Evolutionary conservation across 352 stramenopile species (phyloP).

Genomic region (Pythium volutum): DNA sequence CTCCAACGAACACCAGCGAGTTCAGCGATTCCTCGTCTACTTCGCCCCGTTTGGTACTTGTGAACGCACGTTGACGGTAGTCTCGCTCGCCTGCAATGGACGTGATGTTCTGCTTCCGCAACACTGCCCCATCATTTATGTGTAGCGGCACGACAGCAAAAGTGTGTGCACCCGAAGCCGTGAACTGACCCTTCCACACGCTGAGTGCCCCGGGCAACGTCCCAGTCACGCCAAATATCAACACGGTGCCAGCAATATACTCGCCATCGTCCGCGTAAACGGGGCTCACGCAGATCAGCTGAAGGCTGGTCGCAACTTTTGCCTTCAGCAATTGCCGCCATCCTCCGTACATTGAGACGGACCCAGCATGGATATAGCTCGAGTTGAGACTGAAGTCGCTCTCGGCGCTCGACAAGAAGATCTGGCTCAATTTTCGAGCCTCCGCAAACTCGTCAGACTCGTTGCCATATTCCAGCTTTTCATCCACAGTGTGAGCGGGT

Average conservation of each 20-base stretch:
- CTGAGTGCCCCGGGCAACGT: slow-evolving; percentile 43
- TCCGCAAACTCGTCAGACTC: slow-evolving; percentile 6
- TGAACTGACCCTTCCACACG: slow-evolving; percentile 61
- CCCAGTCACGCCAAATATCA: slow-evolving; percentile 62
- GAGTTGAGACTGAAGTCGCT: slow-evolving; percentile 31
- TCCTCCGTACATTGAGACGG: slow-evolving; percentile 73
- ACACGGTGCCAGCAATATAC: slow-evolving; percentile 60
- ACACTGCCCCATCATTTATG: slow-evolving; percentile 44
- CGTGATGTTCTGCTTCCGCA: slow-evolving; percentile 60
- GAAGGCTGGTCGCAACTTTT: slow-evolving; percentile 30
- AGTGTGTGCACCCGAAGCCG: slow-evolving; percentile 22
- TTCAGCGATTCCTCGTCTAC: slow-evolving; percentile 36
- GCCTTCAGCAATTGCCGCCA: slow-evolving; percentile 51
- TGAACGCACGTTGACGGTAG: slow-evolving; percentile 79
- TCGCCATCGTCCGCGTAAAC: slow-evolving; percentile 76
- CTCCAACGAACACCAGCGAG: slow-evolving; percentile 74
- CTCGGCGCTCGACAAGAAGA: slow-evolving; percentile 36
- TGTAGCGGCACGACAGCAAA: slow-evolving; percentile 52
- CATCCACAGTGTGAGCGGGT: background rate
- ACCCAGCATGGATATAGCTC: slow-evolving; percentile 52
- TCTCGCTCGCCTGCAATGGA: slow-evolving; percentile 75
- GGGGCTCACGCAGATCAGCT: slow-evolving; percentile 63
- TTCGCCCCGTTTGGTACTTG: slow-evolving; percentile 32
- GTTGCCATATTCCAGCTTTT: background rate
- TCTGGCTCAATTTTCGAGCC: slow-evolving; percentile 31